Evolutionary conservation across 2,329 filamentous ascomycete genomes (phyloP), one percentile per base, ranked within the genome.

Genomic region (Calonectria multiphialidica): DNA sequence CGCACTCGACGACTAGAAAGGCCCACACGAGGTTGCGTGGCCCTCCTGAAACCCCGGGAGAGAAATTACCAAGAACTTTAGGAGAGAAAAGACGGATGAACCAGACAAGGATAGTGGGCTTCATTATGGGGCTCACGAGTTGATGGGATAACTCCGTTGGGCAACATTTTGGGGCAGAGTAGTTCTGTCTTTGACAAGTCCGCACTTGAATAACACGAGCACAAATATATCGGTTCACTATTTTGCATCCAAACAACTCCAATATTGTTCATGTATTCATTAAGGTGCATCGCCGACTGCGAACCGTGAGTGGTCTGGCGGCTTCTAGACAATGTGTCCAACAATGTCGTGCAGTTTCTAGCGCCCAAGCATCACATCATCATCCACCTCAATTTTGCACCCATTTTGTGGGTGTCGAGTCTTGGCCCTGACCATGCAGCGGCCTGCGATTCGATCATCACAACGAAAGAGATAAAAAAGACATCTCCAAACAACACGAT

Each of bases 201-300:
- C 37, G 45, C 57, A 21, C 21, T 55, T 53, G 47, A 35, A 30
- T 40, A 37, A 28, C 47, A 66, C n/a, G 13, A 40, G 35, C 37
- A 61, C 30, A 16, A 57, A 33, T 6, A 59, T 16, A 28, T 68
- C 55, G 10, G 23, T 45, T 61, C 55, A 68, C 66, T 40, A 49
- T 28, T 50, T 37, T 23, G 63, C 33, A 33, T 61, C 30, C 37
- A 53, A 53, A 49, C 28, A 30, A 28, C 40, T 57, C 45, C 67
- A 62, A 73, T 69, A 77, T 59, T 69, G 71, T 75, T 79, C 78
- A 76, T 79, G 68, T 78, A 78, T 79, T 79, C 78, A 79, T 79
- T 80, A 79, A 76, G 68, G 72, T 76, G 77, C 72, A 77, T 77
- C 68, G 68, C 66, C 74, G 71, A 77, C 76, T 77, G 73, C 71